Evolutionary conservation across 345 rosid genomes (phyloP).

Genomic region (Excoecaria agallocha): DNA sequence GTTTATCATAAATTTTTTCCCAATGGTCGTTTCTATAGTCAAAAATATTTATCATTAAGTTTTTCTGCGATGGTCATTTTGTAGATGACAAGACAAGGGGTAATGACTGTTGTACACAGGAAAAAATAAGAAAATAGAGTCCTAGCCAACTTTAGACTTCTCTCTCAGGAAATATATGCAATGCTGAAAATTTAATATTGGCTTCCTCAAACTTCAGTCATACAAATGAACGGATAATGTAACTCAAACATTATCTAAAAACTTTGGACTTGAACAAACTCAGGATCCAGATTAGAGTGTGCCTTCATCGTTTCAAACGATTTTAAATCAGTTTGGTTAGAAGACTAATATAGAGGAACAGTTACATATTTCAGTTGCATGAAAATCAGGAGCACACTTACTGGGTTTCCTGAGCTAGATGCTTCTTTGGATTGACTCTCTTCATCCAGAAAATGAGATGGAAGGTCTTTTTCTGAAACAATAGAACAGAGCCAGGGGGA

Average conservation of each 20-base stretch:
- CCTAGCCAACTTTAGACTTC: background rate
- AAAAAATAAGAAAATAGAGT: background rate
- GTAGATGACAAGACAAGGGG: no score
- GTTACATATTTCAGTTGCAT: no score
- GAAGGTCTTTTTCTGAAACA: slow-evolving; percentile 84
- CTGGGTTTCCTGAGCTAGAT: slow-evolving; percentile 78
- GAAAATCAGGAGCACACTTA: slow-evolving; percentile 30
- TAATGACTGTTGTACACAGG: background rate
- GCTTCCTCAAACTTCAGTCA: background rate
- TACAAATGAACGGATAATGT: background rate
- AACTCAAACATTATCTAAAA: background rate
- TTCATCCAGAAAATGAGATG: slow-evolving; percentile 78
- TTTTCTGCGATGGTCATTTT: no score
- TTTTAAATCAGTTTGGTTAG: background rate
- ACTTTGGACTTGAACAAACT: background rate
- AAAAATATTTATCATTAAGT: background rate
- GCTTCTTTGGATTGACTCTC: slow-evolving; percentile 65
- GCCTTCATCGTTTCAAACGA: background rate
- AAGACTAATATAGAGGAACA: background rate
- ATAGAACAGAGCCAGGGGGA: background rate
- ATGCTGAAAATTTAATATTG: background rate
- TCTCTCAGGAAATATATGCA: background rate
- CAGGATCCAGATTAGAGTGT: slow-evolving; percentile 3
- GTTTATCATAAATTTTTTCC: background rate
- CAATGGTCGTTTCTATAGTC: background rate